Base-by-base conservation (phyloP, 140 eudicot genomes). In the Senecio squalidus region DNA sequence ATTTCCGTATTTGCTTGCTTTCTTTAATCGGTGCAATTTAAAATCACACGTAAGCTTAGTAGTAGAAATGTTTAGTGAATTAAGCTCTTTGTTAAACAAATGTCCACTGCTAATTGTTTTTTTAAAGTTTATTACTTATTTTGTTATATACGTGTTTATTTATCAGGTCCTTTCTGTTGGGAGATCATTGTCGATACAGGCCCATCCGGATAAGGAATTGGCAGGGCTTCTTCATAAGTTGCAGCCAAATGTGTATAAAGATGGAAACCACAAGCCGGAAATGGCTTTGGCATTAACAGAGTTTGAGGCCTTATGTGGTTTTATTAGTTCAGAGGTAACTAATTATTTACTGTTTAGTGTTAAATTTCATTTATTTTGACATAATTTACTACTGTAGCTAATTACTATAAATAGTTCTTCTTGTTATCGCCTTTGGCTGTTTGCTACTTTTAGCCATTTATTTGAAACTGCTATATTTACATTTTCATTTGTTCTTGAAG, bases 231-330 rank as follows among this genome's bases (percentile, higher is more conserved):
- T 92, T 50, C 96, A 92, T 69, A 71, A 63, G 54, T 23, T 41
- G 63, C 83, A 82, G n/a, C 96, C 98, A 5, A 43, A 73, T 4
- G 78, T 75, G 10, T 92, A 84, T 67, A 92, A 84, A 69, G 98
- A 92, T 72, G 89, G 56, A 16, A 92, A 87, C 64, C 99, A 92
- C 70, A 92, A 92, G 68, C 99, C 99, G 31, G 99, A 92, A 81
- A 92, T 92, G 99, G 95, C 94, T 23, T 57, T 92, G 66, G 99
- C 96, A 0, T 48, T 88, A 45, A 88, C 99, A 2, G 70, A 84
- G 60, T 92, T 92, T 45, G 96, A 92, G 86, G 96, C 94, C 28
- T 75, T 92, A 55, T 92, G 95, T 55, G 99, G 96, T 2, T 92
- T 92, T 54, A 55, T 88, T 46, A 73, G 84, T 40, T 59, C 74